These are phyloP conservation scores for Fusarium globosum DNA, from an alignment of 2,329 filamentous ascomycete species.

Conservation along the genomic window DNA sequence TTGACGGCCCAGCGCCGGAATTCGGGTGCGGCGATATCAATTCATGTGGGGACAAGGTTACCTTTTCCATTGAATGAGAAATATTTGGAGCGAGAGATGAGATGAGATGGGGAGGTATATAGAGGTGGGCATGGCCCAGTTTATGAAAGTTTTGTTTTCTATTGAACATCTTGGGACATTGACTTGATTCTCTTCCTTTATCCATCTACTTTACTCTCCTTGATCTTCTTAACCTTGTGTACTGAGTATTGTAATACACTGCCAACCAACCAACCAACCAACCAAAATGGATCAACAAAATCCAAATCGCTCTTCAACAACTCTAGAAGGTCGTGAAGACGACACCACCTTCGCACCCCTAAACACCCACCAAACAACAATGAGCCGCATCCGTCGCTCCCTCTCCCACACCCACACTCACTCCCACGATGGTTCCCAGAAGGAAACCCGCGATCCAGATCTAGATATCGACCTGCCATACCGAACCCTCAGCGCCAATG, in stretches of 20 bases:
- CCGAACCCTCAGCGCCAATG: slow-evolving; percentile 68
- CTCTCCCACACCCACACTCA: slow-evolving; percentile 29
- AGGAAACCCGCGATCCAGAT: slow-evolving; percentile 54
- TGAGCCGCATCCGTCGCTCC: slow-evolving; percentile 38
- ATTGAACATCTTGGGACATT: slow-evolving; percentile 24
- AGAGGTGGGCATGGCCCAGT: slow-evolving; percentile 25
- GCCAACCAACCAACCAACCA: not conserved
- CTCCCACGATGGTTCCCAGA: slow-evolving; percentile 37
- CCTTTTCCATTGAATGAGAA: not conserved
- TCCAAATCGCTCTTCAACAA: slow-evolving; percentile 34
- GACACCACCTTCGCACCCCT: slow-evolving; percentile 41
- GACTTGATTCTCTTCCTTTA: slow-evolving; percentile 13
- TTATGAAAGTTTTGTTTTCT: not conserved
- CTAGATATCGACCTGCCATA: slow-evolving; percentile 71
- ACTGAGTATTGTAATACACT: not conserved
- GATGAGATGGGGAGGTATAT: slow-evolving; percentile 24
- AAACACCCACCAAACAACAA: slow-evolving; percentile 33
- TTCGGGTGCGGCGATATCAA: slow-evolving; percentile 28
- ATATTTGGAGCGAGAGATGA: not conserved
- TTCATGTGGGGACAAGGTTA: not conserved
- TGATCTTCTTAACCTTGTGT: not conserved
- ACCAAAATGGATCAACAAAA: slow-evolving; percentile 24
- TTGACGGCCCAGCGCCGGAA: slow-evolving; percentile 31
- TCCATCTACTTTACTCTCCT: not conserved
- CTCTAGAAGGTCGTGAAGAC: slow-evolving; percentile 24